phyloP scores from a whole-genome alignment of 805 yeast genomes.

The Myxozyma monticola region DNA sequence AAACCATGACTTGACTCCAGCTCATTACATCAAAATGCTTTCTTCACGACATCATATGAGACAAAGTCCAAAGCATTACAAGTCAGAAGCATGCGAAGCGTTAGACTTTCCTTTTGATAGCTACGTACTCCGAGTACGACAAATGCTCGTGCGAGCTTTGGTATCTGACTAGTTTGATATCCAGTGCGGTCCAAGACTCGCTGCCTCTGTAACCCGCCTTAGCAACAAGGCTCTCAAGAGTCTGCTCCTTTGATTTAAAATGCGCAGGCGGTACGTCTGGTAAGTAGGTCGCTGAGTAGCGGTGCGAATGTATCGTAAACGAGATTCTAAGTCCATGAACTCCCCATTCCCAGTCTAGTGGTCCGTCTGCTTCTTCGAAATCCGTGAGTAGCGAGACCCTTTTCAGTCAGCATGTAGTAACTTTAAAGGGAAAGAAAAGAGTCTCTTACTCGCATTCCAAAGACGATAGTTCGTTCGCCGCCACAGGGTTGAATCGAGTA shows the following conservation, averaged over 20 bases:
- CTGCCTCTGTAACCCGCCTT: constrained; percentile 61
- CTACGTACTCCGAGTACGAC: constrained; percentile 14
- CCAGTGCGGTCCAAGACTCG: constrained; percentile 40
- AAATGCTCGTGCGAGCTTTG: constrained; percentile 50
- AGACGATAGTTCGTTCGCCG: constrained; percentile 51
- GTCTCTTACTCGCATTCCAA: constrained; percentile 48
- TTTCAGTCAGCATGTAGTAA: constrained; percentile 1
- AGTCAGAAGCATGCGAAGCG: too few species aligned
- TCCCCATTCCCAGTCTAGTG: constrained; percentile 79
- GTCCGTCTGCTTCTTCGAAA: constrained; percentile 53
- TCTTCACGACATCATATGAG: too few species aligned
- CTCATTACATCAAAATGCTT: too few species aligned
- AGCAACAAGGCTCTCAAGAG: constrained; percentile 64
- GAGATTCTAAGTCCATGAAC: constrained; percentile 72
- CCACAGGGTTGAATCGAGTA: constrained; percentile 70
- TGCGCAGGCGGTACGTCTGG: constrained; percentile 92
- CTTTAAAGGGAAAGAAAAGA: constrained; percentile 1
- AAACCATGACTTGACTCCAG: too few species aligned
- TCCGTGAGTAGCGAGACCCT: constrained; percentile 65
- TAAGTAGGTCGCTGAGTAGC: constrained; percentile 69
- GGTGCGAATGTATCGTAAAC: constrained; percentile 45
- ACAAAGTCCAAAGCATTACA: too few species aligned
- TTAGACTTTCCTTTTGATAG: constrained; percentile 4
- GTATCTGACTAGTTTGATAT: constrained; percentile 53
- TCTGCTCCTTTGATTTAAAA: constrained; percentile 72